phyloP scores from a whole-genome alignment of 2,329 filamentous ascomycete species.

The Cladobotryum protrusum region DNA sequence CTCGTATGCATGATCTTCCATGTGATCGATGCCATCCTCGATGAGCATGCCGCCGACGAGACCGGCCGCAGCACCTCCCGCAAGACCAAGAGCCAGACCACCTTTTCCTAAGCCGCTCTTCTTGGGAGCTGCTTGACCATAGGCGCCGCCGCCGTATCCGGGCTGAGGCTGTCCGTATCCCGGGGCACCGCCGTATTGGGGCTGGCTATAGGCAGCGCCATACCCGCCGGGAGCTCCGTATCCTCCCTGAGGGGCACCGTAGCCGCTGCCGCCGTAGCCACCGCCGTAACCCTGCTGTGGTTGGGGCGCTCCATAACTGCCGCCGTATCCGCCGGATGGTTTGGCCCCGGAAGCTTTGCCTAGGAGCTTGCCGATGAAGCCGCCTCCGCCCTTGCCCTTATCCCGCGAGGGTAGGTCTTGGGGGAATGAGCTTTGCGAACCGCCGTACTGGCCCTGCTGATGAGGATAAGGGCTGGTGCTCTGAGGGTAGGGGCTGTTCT shows the following conservation, averaged over 20 bases:
- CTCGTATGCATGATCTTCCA: constrained; percentile 51
- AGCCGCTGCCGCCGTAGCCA: constrained; percentile 18
- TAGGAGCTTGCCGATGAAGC: constrained; percentile 48
- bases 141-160: constrained; percentile 22
- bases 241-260: constrained; percentile 14
- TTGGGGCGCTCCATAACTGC: constrained; percentile 20
- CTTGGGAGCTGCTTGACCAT: constrained; percentile 32
- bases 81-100: constrained; percentile 49
- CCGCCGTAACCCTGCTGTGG: constrained; percentile 19
- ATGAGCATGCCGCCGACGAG: constrained; percentile 71
- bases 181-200: constrained; percentile 29
- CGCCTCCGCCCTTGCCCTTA: constrained; percentile 33
- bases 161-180: constrained; percentile 26
- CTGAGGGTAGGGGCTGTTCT: constrained; percentile 19
- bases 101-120: constrained; percentile 30
- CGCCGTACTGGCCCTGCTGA: constrained; percentile 17
- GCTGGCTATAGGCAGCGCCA: constrained; percentile 22
- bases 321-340: constrained; percentile 20
- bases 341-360: constrained; percentile 38
- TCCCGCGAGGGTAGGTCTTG: constrained; percentile 38
- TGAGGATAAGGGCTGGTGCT: constrained; percentile 3
- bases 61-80: constrained; percentile 71
- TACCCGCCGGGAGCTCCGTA: constrained; percentile 23
- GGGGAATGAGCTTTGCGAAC: constrained; percentile 25
- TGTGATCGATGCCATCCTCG: constrained; percentile 58